Base-by-base conservation (phyloP, 2,329 filamentous ascomycete genomes). In the Fusarium dlaminii region DNA sequence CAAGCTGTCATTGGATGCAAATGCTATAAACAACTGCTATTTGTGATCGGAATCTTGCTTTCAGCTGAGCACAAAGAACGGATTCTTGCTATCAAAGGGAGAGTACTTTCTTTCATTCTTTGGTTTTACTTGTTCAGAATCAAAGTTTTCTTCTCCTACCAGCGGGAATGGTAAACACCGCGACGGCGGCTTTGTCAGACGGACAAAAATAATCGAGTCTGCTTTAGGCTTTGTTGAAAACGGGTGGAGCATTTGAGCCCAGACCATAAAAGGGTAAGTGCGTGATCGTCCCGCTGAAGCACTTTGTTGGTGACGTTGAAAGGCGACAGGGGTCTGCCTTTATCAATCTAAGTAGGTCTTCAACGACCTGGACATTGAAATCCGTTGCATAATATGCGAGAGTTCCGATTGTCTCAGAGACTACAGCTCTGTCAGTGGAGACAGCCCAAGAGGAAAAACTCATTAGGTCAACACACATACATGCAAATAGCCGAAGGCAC, bases 321-420 rank as follows among this genome's bases (percentile, higher is more conserved):
- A 66, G 34, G 32, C 13, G 63, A 49, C 61, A 66, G 59, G 72
- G 62, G 54, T 73, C 46, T 58, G 54, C 74, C 58, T 64, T 73
- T 74, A 74, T 69, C 71, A 72, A 73, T 74, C 71, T 49, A 36
- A 39, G 20, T 17, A 54, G 34, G 51, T 55, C 51, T 56, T 56
- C 37, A 37, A 12, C 13, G 24, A 22, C 20, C 32, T 66, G 61
- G 39, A 40, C 34, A 39, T 39, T 60, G 43, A 60, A 40, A 13
- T 52, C 57, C 43, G 43, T 34, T 29, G 32, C n/a, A 60, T 30
- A 27, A 43, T 48, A 46, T 52, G 30, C 11, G 40, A 60, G 36
- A 32, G 18, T n/a, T n/a, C 14, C 20, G 34, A 13, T 55, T 40
- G 24, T 40, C 27, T 30, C 36, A 30, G 27, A 55, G 24, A 18